Base-by-base conservation (phyloP, 2,329 filamentous ascomycete genomes). In the Aspergillus carbonarius region DNA sequence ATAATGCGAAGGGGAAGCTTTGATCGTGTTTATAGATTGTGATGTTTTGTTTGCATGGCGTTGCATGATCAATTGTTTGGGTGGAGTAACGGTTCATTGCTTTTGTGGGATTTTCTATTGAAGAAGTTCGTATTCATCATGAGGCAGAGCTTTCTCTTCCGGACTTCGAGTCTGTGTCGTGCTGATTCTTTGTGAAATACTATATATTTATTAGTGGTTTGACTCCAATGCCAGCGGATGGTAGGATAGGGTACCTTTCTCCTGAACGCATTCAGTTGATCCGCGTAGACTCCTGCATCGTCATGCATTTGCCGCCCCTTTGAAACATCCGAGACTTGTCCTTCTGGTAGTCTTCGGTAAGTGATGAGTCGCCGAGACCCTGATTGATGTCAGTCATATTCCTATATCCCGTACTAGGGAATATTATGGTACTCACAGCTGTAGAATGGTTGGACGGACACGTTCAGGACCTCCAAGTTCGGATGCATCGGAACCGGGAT, bases 311-410 rank as follows among this genome's bases (percentile, higher is more conserved):
- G 66, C 82, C 78, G 10, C 71, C 64, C 66, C 40, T 60, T 60
- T 4, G 68, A 64, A 12, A 62, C 58, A 35, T 72, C 68, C 7
- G 73, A 73, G n/a, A 70, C 50, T 44, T 78, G 67, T n/a, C 73
- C 78, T 65, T 91, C 87, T 0, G 84, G 81, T 18, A 90, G 78
- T 54, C 92, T 85, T 46, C 86, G 83, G 74, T 98, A 98, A 0
- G 92, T 96, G 54, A 98, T 89, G 35, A 99, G 81, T 64, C 92
- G 85, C 60, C 95, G 85, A 18, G 92, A 95, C 95, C 93, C 90
- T 92, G 13, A 3, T 17, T 4, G 3, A 32, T 8, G 37, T 53
- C 27, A 53, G 37, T 13, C 6, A 13, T 15, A 6, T 8, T 50
- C 27, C 9, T 5, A 10, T 9, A 44, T 8, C 5, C 4, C 12